These are phyloP conservation scores for Pythium biforme DNA, from an alignment of 352 stramenopile genomes.

Conservation along the genomic window DNA sequence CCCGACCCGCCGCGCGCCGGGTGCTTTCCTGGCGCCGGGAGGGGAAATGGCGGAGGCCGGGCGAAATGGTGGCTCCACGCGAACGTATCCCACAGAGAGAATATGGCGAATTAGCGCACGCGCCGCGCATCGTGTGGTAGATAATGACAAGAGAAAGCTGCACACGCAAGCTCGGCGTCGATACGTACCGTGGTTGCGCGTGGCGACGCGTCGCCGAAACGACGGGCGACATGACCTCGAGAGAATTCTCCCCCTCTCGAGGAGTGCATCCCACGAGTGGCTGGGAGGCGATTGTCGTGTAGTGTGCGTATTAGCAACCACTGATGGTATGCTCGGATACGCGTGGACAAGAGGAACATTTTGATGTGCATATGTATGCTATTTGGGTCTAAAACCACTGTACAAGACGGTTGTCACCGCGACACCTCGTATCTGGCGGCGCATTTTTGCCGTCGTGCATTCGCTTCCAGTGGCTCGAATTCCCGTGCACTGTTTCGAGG, in stretches of 20 bases:
- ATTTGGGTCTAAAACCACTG: background rate
- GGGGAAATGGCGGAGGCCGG: slow-evolving; percentile 9
- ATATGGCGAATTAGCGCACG: background rate
- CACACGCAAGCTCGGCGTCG: background rate
- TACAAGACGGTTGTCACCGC: background rate
- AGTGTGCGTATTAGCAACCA: background rate
- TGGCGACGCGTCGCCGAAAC: background rate
- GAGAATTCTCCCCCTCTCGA: slow-evolving; percentile 15
- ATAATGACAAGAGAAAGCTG: background rate
- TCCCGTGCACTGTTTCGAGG: background rate
- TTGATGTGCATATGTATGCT: slow-evolving; percentile 14
- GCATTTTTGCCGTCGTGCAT: slow-evolving; percentile 16
- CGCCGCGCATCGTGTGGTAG: background rate
- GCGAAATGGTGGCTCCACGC: slow-evolving; percentile 15
- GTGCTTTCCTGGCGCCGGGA: background rate
- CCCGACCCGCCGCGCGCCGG: no score
- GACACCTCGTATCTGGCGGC: slow-evolving; percentile 4
- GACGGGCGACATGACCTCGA: slow-evolving; percentile 20
- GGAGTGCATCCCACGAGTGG: slow-evolving; percentile 8
- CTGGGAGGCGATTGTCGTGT: slow-evolving; percentile 8
- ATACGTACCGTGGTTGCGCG: background rate
- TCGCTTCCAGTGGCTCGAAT: slow-evolving; percentile 21
- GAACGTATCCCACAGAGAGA: background rate
- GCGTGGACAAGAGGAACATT: slow-evolving; percentile 12
- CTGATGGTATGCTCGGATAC: slow-evolving; percentile 5